Conservation (phyloP, 371 early-diverging fungal genomes). For the Blakeslea trispora region DNA sequence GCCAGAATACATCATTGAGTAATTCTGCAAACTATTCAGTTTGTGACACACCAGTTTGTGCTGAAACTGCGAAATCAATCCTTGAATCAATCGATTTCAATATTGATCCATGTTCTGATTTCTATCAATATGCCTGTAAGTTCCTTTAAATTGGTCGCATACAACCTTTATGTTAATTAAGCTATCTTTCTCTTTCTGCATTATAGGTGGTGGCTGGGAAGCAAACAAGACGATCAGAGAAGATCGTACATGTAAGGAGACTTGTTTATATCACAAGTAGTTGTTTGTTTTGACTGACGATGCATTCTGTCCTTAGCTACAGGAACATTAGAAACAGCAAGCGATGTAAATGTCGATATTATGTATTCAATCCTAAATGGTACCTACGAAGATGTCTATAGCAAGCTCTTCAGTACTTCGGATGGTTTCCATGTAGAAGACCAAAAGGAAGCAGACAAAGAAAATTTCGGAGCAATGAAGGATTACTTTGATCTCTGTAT, state of each 20-base stretch:
- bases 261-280: constrained; percentile 5
- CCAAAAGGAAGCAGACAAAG: constrained; percentile 24
- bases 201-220: constrained; percentile 53
- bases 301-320: constrained; percentile 22
- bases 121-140: constrained; percentile 59
- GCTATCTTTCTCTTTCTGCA: no score
- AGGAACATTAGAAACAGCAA: constrained; percentile 33
- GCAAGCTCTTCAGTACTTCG: constrained; percentile 20
- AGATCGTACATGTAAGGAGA: constrained; percentile 37
- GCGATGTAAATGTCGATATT: constrained; percentile 33
- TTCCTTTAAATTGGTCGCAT: neutral
- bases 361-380: constrained; percentile 26
- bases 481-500: constrained; percentile 56
- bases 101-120: constrained; percentile 48
- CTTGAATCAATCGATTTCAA: constrained; percentile 21
- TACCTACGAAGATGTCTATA: constrained; percentile 18
- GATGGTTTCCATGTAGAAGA: constrained; percentile 15
- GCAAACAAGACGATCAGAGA: constrained; percentile 44
- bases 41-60: constrained; percentile 48
- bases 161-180: no score
- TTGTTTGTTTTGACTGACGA: neutral
- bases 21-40: neutral
- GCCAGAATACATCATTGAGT: neutral
- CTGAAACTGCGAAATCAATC: constrained; percentile 42
- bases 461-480: constrained; percentile 49